Percentiles rank a stretch among this genome's conserved stretches.
phyloP scores from a whole-genome alignment of 768 basidiomycete genomes.

The Pleurotus citrinopileatus region DNA sequence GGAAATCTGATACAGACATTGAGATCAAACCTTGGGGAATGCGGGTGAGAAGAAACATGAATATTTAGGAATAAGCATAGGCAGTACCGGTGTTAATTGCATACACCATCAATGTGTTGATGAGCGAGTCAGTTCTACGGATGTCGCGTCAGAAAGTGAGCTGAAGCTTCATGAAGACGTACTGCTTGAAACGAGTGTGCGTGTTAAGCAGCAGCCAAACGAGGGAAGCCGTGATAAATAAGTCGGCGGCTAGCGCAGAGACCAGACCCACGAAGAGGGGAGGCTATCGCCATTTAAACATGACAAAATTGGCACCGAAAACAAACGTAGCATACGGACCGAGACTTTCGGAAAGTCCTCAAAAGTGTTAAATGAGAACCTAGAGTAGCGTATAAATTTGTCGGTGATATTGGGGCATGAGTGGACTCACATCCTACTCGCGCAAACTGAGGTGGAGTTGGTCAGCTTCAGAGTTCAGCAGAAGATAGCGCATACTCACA shows the following conservation, averaged over 20 bases:
- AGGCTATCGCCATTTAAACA: background rate
- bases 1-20: conserved; percentile 11
- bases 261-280: background rate
- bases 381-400: too few relatives aligned
- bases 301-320: background rate
- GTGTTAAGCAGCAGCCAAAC: background rate
- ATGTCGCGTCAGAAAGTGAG: background rate
- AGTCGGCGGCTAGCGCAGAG: background rate
- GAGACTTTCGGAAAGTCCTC: too few relatives aligned
- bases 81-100: conserved; percentile 38
- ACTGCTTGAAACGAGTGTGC: background rate
- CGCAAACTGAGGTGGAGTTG: too few relatives aligned
- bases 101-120: conserved; percentile 43
- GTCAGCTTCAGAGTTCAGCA: too few relatives aligned
- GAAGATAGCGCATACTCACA: too few relatives aligned
- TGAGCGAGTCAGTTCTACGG: conserved; percentile 33
- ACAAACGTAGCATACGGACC: too few relatives aligned
- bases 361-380: too few relatives aligned
- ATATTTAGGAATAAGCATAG: background rate
- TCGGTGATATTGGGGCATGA: too few relatives aligned
- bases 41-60: background rate
- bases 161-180: background rate
- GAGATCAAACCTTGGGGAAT: conserved; percentile 10
- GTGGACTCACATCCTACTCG: too few relatives aligned
- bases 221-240: background rate